Conservation (phyloP, 2,329 filamentous ascomycete species). For the Botrytis medusae region DNA sequence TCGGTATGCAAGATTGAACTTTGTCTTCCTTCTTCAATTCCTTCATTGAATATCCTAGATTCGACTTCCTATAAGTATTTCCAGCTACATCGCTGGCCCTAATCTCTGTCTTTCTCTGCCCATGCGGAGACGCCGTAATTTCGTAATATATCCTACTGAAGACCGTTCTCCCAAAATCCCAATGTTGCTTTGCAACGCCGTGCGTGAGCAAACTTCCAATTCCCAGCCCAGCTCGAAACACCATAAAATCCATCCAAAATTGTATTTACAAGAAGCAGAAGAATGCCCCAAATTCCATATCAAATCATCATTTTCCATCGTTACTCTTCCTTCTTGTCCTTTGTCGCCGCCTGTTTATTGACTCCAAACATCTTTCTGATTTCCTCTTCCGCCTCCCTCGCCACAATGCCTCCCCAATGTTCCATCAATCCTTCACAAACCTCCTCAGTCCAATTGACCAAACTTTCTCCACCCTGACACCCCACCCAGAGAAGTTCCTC, state of each 20-base stretch:
- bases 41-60: background rate
- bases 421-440: constrained; percentile 13
- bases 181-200: background rate
- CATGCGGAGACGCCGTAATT: background rate
- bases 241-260: background rate
- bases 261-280: background rate
- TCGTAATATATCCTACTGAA: background rate
- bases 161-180: background rate
- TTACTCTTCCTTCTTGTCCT: background rate
- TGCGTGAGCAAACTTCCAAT: background rate
- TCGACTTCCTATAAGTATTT: background rate
- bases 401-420: constrained; percentile 5
- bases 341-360: background rate
- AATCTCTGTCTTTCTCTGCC: background rate
- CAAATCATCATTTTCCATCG: background rate
- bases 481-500: constrained; percentile 18
- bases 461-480: constrained; percentile 3
- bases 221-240: background rate
- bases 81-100: background rate
- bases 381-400: background rate
- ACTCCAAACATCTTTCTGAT: background rate
- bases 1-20: background rate
- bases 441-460: background rate
- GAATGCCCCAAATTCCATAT: background rate
- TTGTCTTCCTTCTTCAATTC: background rate